Evolutionary conservation across 352 stramenopile species (phyloP).

Genomic region (Pythium plurisporium): DNA sequence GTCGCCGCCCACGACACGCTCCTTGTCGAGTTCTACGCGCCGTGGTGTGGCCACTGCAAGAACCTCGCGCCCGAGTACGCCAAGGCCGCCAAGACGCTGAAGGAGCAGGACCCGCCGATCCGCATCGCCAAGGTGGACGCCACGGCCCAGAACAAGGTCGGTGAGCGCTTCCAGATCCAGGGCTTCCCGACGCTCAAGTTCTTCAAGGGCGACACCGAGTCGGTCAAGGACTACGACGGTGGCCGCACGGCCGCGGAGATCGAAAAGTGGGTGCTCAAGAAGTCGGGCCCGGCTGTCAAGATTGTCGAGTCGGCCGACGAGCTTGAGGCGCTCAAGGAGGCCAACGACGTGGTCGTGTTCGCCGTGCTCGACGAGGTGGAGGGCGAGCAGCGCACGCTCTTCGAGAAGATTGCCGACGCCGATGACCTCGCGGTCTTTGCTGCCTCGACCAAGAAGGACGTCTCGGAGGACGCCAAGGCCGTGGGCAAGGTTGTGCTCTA

Average conservation of each 20-base stretch:
- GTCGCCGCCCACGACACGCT: constrained; percentile 75
- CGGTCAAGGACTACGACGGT: constrained; percentile 85
- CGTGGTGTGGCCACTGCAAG: constrained; percentile 95
- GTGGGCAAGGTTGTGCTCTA: constrained; percentile 72
- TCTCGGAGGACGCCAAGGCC: constrained; percentile 49
- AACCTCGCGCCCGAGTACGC: constrained; percentile 86
- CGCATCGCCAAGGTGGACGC: constrained; percentile 84
- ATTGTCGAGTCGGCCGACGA: constrained; percentile 73
- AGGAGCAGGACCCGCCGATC: constrained; percentile 84
- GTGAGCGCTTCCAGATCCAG: constrained; percentile 77
- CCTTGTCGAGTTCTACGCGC: constrained; percentile 93
- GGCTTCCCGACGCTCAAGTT: constrained; percentile 93
- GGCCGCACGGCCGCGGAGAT: constrained; percentile 86
- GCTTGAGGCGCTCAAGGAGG: constrained; percentile 71
- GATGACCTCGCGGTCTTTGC: constrained; percentile 79
- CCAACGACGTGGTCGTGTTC: constrained; percentile 85
- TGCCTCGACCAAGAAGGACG: constrained; percentile 60
- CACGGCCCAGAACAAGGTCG: constrained; percentile 50
- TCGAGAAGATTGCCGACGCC: constrained; percentile 71
- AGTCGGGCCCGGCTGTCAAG: constrained; percentile 85
- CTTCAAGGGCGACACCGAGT: constrained; percentile 84
- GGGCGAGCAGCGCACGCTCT: constrained; percentile 55
- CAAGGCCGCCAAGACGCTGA: constrained; percentile 69
- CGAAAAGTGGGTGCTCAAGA: constrained; percentile 89
- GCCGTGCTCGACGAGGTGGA: constrained; percentile 76